Base-by-base conservation (phyloP, 768 basidiomycete species). In the Multifurca ochricompacta region DNA sequence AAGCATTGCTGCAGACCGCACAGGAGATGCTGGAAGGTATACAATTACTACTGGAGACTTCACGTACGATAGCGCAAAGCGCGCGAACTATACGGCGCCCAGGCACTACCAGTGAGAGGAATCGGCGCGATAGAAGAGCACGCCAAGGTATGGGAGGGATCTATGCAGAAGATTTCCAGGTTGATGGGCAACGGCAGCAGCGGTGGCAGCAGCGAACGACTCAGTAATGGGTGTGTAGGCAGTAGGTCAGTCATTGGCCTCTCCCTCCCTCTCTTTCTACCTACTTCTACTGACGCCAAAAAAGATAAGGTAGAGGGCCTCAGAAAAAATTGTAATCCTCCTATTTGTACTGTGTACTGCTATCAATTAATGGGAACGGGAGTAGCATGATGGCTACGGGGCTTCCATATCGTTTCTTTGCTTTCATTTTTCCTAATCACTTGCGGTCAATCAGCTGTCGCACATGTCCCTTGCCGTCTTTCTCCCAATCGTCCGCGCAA, bases 21-120 rank as follows among this genome's bases (percentile, higher is more conserved):
- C 52, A 53, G 30, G 52, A 46, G 23, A 53, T 47, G 52, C 45
- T 48, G 16, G 37, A 54, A 16, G 41, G 18, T 10, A 39, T 48
- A n/a, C 45, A 54, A n/a, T 23, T 45, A n/a, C n/a, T 48, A 6
- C 13, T 53, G 35, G 51, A 45, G 16, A n/a, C 51, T 3, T 45
- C 51, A 13, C 51, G 14, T 6, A 14, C 34, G 27, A 19, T 16
- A 16, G 43, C 18, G 14, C 51, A 35, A 32, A 34, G 13, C 19
- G 28, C 44, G n/a, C 25, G 36, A n/a, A 36, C 18, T 14, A 44
- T 36, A 28, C 1, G n/a, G 7, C 47, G 27, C 25, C 9, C 47
- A 10, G n/a, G 18, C 13, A 11, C 13, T n/a, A n/a, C n/a, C n/a
- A n/a, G n/a, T 16, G 1, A 2, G 10, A 5, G 10, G 23, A 36